Percentiles rank a stretch among this genome's conserved stretches.
phyloP scores from a whole-genome alignment of 2,329 filamentous ascomycete species.

The Lachnellula hyalina region DNA sequence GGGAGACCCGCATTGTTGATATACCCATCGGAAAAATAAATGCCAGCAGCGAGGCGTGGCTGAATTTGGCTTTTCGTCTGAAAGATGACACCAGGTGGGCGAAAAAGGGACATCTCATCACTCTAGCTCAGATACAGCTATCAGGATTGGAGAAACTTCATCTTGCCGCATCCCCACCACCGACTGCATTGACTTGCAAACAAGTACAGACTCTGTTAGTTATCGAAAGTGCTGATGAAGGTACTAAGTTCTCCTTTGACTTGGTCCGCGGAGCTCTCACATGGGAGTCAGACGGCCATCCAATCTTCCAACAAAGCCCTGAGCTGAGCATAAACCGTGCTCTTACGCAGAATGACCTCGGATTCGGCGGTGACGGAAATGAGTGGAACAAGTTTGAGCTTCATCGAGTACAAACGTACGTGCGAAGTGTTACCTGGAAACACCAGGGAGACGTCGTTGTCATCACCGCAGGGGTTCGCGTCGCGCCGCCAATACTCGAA shows the following conservation, averaged over 20 bases:
- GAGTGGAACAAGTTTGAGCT: constrained; percentile 28
- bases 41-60: constrained; percentile 34
- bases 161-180: constrained; percentile 12
- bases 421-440: constrained; percentile 37
- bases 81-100: constrained; percentile 45
- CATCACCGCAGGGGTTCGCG: constrained; percentile 35
- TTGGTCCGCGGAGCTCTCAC: constrained; percentile 15
- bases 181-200: no score
- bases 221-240: constrained; percentile 26
- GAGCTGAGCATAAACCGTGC: constrained; percentile 56
- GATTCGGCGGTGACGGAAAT: neutral
- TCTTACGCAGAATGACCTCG: constrained; percentile 57
- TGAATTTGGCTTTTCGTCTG: constrained; percentile 42
- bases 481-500: constrained; percentile 54
- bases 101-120: constrained; percentile 46
- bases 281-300: constrained; percentile 4
- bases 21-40: no score
- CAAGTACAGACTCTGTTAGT: constrained; percentile 1
- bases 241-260: constrained; percentile 40
- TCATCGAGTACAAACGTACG: constrained; percentile 40
- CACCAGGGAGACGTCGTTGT: constrained; percentile 35
- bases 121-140: constrained; percentile 21
- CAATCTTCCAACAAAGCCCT: constrained; percentile 32
- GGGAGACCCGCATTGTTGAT: no score
- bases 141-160: constrained; percentile 8